A percentile compares a stretch with the other conserved stretches of the same genome.
phyloP scores from a whole-genome alignment of 495 filamentous ascomycete genomes.

The Emericellopsis terricola region DNA sequence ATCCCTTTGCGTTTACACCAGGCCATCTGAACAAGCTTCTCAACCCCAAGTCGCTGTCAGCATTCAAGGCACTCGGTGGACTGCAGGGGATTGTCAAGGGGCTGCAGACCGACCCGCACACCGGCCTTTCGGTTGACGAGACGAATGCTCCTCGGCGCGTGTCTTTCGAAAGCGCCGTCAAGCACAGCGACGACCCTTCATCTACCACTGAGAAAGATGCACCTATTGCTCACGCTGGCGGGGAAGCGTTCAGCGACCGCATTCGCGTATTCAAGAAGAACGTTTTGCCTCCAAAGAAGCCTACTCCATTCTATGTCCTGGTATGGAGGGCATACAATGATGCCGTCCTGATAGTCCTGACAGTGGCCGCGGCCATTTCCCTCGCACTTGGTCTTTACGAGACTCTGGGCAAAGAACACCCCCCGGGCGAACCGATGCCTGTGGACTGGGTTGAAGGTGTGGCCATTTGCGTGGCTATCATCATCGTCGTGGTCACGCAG shows the following conservation, averaged over 20 bases:
- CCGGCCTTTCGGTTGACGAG: constrained; percentile 45
- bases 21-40: constrained; percentile 59
- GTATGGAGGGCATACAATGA: constrained; percentile 77
- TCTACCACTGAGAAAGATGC: background rate
- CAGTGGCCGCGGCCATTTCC: constrained; percentile 62
- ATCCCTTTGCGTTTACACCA: constrained; percentile 62
- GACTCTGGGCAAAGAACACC: constrained; percentile 24
- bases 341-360: constrained; percentile 65
- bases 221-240: background rate
- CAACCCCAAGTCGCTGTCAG: constrained; percentile 59
- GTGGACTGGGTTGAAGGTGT: constrained; percentile 68
- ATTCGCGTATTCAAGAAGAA: constrained; percentile 54
- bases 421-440: constrained; percentile 26
- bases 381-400: constrained; percentile 60
- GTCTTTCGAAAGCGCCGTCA: background rate
- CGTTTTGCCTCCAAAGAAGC: constrained; percentile 48
- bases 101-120: constrained; percentile 48
- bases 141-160: constrained; percentile 6
- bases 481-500: constrained; percentile 51
- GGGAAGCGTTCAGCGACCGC: constrained; percentile 28
- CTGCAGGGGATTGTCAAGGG: constrained; percentile 48
- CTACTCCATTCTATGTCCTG: constrained; percentile 48
- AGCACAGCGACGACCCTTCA: background rate
- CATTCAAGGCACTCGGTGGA: constrained; percentile 52
- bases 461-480: constrained; percentile 51